These are phyloP conservation scores for Yarrowia deformans DNA, from an alignment of 805 yeast species.

Conservation along the genomic window DNA sequence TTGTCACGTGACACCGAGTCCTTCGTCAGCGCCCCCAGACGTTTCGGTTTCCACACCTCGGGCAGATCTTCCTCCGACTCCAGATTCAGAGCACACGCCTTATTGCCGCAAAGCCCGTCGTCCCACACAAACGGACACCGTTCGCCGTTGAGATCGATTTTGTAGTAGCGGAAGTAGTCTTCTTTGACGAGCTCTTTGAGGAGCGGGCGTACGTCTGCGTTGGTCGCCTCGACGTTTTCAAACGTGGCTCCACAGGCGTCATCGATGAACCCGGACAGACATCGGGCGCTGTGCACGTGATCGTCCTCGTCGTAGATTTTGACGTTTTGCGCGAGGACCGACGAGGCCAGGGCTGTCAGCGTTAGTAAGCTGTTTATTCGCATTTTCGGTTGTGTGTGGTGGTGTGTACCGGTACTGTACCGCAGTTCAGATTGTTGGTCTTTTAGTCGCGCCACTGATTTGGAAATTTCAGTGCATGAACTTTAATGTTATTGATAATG, in stretches of 20 bases:
- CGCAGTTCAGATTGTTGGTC: no score
- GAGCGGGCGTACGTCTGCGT: conserved; percentile 60
- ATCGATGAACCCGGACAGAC: conserved; percentile 41
- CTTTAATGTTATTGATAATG: conserved; percentile 11
- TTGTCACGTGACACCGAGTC: conserved; percentile 48
- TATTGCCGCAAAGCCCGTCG: conserved; percentile 82
- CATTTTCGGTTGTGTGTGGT: not conserved
- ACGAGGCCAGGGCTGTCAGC: not conserved
- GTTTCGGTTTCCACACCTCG: conserved; percentile 75
- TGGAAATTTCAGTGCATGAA: conserved; percentile 36
- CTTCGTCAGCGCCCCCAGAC: conserved; percentile 62
- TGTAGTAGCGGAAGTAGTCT: conserved; percentile 87
- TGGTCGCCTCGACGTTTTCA: conserved; percentile 60
- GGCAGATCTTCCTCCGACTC: conserved; percentile 76
- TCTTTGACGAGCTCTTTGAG: conserved; percentile 67
- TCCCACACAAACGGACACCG: conserved; percentile 89
- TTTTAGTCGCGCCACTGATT: conserved; percentile 28
- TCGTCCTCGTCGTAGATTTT: conserved; percentile 30
- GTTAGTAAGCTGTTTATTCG: conserved; percentile 7
- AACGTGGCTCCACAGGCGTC: conserved; percentile 47
- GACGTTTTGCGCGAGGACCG: conserved; percentile 18
- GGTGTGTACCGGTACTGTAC: not conserved
- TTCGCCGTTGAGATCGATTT: conserved; percentile 71
- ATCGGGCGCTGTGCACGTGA: conserved; percentile 14
- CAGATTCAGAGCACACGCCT: conserved; percentile 89